Base-by-base conservation (phyloP, 208 protist species). In the Crithidia sp. region DNA sequence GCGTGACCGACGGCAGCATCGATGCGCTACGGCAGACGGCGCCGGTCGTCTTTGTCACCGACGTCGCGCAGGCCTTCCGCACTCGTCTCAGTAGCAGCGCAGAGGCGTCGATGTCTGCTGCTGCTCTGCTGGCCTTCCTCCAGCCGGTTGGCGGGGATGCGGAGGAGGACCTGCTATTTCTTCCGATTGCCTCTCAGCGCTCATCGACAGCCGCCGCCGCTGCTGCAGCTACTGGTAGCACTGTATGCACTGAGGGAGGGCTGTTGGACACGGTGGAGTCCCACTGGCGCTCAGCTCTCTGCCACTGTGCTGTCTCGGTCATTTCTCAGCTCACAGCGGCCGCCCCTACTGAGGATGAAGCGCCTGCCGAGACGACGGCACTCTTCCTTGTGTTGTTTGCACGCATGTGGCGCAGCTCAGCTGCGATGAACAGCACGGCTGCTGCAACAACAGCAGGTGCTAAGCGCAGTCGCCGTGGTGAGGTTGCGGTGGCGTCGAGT, bases 351-450 rank as follows among this genome's bases (percentile, higher is more conserved):
- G 13, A 54, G 49, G 13, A 54, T 16, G 54, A 40, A 37, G 16
- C 54, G 66, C 54, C 5, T 7, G 54, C 54, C 37, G 16, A 16
- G 16, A 52, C 19, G 41, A 37, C 59, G 28, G 53, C 54, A 4
- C 36, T 76, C 7, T 52, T 76, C 28, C 28, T 40, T 9, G 39
- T 66, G 28, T 52, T 81, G 60, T 55, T 81, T 50, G 52, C 59
- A 14, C 50, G 50, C 7, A 37, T 72, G 28, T 59, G 64, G 55
- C 14, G 17, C 2, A 76, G 63, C 28, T 28, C 28, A 28, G 28
- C 28, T 28, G 28, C 28, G 28, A 28, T 28, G 28, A 28, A 1
- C 28, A 28, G 28, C 28, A 28, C 28, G 28, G 0, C 28, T 28
- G 0, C 28, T 28, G 28, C 28, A 28, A 28, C 2, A 2, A 8